Evolutionary conservation across 495 filamentous ascomycete genomes (phyloP), one percentile per base, ranked within the genome.

Genomic region (Xylaria castorea): DNA sequence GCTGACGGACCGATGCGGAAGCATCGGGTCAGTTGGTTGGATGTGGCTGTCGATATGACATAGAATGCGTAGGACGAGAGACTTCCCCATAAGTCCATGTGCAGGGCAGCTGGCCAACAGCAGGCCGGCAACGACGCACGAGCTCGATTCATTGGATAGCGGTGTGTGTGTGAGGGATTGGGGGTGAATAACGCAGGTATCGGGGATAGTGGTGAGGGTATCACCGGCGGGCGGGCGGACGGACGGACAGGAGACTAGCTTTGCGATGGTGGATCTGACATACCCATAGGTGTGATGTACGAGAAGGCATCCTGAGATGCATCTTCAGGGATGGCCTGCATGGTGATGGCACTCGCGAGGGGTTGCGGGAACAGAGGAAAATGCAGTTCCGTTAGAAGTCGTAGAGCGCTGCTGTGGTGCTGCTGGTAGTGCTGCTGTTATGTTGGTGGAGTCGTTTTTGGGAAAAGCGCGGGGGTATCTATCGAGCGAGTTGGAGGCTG

Each of bases 261-360:
- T 27, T 27, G 40, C 38, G 44, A 36, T 14, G 5, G 48, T 22
- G 63, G 48, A 72, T n/a, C 51, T 66, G 62, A 85, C 85, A 83
- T 76, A 87, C 85, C 84, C 78, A 86, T 85, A 79, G 85, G 85
- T 72, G 78, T 81, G 75, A 87, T 82, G 79, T 81, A 83, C 46
- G 84, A 85, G 66, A 77, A 81, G 38, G 30, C 70, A 67, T 61
- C 53, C 53, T 34, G 9, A 72, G 63, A 66, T 74, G 79, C 78
- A 76, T 80, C 79, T 72, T 77, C 83, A 83, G 81, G 83, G 82
- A 83, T 78, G 64, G 60, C 73, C 78, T 83, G 84, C 83, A 83
- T 81, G 77, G 63, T 75, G 73, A 73, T 55, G 73, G 71, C 75
- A 65, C 75, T 77, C 79, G 77, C 79, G 58, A 64, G 53, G 53